phyloP scores from a whole-genome alignment of 1,139 yeast genomes.

The Protomyces lactucae-debilis region DNA sequence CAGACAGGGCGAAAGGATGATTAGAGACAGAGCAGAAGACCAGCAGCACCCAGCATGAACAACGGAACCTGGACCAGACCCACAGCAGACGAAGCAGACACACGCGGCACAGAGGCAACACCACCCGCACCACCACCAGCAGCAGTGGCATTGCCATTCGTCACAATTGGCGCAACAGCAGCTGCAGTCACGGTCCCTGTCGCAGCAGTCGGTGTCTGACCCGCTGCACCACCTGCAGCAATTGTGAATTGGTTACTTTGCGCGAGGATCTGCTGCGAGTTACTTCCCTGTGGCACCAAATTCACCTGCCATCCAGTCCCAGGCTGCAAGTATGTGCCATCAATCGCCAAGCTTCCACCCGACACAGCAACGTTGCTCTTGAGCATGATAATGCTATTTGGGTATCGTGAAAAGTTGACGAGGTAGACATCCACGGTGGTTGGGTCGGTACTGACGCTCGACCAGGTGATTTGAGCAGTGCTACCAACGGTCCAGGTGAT shows the following conservation, averaged over 20 bases:
- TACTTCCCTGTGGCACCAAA: conserved; percentile 9
- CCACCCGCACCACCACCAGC: not conserved
- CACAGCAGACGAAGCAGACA: not conserved
- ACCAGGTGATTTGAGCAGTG: conserved; percentile 14
- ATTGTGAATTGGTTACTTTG: conserved; percentile 22
- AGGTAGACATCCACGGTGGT: conserved; percentile 8
- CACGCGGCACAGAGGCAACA: not conserved
- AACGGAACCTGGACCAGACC: not conserved
- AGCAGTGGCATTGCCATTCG: not conserved
- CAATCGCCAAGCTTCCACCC: conserved; percentile 1
- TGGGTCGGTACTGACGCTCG: conserved; percentile 23
- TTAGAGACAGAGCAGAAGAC: not conserved
- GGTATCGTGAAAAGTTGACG: conserved; percentile 23
- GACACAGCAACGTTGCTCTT: conserved; percentile 6
- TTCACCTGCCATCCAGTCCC: conserved; percentile 23
- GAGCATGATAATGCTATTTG: conserved; percentile 1
- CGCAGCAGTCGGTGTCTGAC: not conserved
- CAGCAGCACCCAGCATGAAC: not conserved
- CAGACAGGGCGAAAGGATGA: not conserved
- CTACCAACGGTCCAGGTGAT: conserved; percentile 15
- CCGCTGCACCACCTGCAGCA: conserved; percentile 1
- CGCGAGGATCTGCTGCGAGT: conserved; percentile 22
- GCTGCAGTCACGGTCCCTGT: not conserved
- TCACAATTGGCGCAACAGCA: not conserved
- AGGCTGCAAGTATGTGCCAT: conserved; percentile 1